A percentile compares a stretch with the other conserved stretches of the same genome.
phyloP scores from a whole-genome alignment of 495 filamentous ascomycete species.

The Staphylotrichum longicolle region DNA sequence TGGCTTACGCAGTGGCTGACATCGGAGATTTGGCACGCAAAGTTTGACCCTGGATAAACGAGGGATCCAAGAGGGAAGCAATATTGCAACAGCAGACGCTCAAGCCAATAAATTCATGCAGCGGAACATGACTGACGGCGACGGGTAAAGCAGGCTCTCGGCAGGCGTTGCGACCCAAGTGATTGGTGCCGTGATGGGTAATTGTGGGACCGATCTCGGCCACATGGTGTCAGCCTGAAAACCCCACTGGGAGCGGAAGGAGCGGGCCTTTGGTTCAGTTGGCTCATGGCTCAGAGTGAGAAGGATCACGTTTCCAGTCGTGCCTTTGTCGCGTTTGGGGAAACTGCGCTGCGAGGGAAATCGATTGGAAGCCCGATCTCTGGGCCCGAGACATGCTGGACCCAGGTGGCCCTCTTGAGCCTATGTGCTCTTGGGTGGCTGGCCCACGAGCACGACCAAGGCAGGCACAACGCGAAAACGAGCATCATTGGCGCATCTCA shows the following conservation, averaged over 20 bases:
- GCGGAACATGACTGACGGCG: not conserved
- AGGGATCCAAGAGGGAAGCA: not conserved
- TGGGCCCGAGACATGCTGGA: not conserved
- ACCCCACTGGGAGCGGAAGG: not conserved
- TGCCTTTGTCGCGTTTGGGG: not conserved
- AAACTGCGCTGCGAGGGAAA: not conserved
- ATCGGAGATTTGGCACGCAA: too few relatives aligned
- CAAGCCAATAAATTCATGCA: not conserved
- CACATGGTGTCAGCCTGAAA: not conserved
- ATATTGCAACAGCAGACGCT: not conserved
- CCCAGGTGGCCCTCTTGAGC: not conserved
- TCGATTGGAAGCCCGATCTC: conserved; percentile 8
- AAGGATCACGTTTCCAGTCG: not conserved
- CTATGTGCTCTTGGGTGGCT: not conserved
- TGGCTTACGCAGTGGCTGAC: too few relatives aligned
- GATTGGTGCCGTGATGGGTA: conserved; percentile 2
- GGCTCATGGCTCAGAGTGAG: not conserved
- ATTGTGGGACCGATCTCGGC: not conserved
- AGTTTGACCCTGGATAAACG: too few relatives aligned
- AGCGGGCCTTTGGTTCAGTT: not conserved
- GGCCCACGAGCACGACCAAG: not conserved
- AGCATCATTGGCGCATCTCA: too few relatives aligned
- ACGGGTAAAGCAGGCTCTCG: not conserved
- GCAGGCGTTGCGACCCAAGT: not conserved
- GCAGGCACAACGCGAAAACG: too few relatives aligned